Conservation (phyloP, 306 rosid species). For the Geum urbanum region DNA sequence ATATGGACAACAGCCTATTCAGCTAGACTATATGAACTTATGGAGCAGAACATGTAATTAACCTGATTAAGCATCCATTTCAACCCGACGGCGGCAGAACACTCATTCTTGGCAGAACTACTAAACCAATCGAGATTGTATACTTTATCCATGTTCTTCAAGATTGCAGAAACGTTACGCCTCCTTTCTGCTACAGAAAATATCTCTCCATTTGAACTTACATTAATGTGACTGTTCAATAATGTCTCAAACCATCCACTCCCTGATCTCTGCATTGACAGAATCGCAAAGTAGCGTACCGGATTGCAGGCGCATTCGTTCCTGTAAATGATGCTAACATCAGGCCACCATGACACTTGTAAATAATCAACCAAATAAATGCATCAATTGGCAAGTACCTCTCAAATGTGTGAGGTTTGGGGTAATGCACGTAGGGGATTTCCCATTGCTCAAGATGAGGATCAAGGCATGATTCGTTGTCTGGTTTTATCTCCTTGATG, state of each 20-base stretch:
- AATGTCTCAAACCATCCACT: constrained; percentile 41
- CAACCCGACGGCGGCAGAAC: constrained; percentile 33
- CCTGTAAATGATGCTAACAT: constrained; percentile 7
- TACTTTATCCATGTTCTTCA: constrained; percentile 30
- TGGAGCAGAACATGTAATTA: too few species aligned
- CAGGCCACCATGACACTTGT: background rate
- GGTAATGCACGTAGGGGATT: constrained; percentile 53
- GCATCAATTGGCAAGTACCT: constrained; percentile 31
- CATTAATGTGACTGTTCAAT: constrained; percentile 29
- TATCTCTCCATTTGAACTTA: constrained; percentile 33
- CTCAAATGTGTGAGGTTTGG: constrained; percentile 45
- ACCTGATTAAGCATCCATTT: constrained; percentile 43
- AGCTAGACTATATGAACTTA: too few species aligned
- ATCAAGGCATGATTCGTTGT: constrained; percentile 32
- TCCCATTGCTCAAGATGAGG: constrained; percentile 31
- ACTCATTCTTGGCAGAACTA: constrained; percentile 34
- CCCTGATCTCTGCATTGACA: constrained; percentile 40
- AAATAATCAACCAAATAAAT: background rate
- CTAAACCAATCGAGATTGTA: constrained; percentile 36
- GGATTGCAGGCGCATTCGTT: constrained; percentile 32
- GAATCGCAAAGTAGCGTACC: constrained; percentile 31
- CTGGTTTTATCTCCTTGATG: constrained; percentile 20
- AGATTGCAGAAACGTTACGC: constrained; percentile 23
- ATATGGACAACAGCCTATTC: too few species aligned
- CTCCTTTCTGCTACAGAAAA: constrained; percentile 27